Evolutionary conservation across 2,329 filamentous ascomycete genomes (phyloP).

Genomic region (Rutstroemia sp.): DNA sequence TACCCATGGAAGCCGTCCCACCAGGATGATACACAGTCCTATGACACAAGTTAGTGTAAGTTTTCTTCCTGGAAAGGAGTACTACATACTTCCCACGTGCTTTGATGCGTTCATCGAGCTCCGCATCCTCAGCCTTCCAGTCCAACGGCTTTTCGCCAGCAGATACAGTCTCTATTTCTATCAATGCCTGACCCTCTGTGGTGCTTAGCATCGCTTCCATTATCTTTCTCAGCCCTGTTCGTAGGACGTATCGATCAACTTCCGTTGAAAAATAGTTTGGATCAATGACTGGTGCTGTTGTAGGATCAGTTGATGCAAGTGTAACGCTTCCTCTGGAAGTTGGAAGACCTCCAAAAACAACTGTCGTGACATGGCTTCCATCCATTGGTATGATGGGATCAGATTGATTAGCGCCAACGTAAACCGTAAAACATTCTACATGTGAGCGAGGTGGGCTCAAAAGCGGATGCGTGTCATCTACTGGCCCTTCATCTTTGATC

Average conservation of each 20-base stretch:
- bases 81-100: not conserved
- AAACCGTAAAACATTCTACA: not conserved
- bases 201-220: not conserved
- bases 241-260: not conserved
- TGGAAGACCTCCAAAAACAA: constrained; percentile 7
- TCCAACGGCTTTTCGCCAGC: not conserved
- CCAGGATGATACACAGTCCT: not conserved
- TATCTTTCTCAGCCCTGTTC: not conserved
- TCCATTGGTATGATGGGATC: constrained; percentile 6
- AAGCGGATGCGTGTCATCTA: not conserved
- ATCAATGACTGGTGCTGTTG: constrained; percentile 1
- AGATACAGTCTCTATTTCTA: not conserved
- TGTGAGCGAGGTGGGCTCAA: not conserved
- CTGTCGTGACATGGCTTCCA: constrained; percentile 5
- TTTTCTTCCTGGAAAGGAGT: not conserved
- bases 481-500: not conserved
- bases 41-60: not conserved
- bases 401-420: not conserved
- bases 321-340: constrained; percentile 12
- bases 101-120: not conserved
- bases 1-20: not conserved
- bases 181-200: not conserved
- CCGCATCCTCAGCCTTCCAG: not conserved
- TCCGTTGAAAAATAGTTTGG: not conserved
- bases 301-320: not conserved